Percentiles rank a stretch among this genome's conserved stretches.
These are phyloP conservation scores for Grifola frondosa DNA, from an alignment of 1,284 basidiomycete species.

Conservation along the genomic window DNA sequence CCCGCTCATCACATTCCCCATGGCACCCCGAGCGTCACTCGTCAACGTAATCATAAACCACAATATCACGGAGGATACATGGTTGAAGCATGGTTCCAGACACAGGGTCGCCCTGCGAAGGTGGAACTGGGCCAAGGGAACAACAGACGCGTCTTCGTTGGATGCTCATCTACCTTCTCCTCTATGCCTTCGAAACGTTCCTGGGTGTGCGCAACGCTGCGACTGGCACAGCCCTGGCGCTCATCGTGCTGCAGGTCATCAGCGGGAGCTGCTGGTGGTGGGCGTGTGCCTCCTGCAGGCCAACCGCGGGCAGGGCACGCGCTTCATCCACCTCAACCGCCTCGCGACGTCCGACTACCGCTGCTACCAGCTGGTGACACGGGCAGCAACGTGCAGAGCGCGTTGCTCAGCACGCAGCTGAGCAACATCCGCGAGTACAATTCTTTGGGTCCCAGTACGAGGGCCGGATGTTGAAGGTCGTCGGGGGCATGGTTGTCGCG, in stretches of 20 bases:
- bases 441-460: conserved; percentile 12
- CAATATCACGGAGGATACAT: conserved; percentile 16
- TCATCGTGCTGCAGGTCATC: conserved; percentile 7
- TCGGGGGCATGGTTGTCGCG: conserved; percentile 6
- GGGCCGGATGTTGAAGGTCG: conserved; percentile 3
- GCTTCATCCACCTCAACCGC: conserved; percentile 11
- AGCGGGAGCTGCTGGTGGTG: conserved; percentile 7
- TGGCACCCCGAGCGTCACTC: conserved; percentile 14
- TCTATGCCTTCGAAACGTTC: conserved; percentile 14
- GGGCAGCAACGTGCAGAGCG: conserved; percentile 13
- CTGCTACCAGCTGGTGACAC: conserved; percentile 13
- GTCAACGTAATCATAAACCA: conserved; percentile 14
- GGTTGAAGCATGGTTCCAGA: conserved; percentile 17
- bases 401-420: conserved; percentile 11
- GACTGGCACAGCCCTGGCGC: conserved; percentile 6
- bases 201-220: conserved; percentile 10
- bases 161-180: conserved; percentile 5
- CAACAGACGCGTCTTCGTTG: conserved; percentile 7
- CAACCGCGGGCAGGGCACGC: conserved; percentile 7
- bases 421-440: conserved; percentile 15
- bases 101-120: conserved; percentile 12
- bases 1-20: conserved; percentile 12
- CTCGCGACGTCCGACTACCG: conserved; percentile 11
- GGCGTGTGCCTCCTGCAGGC: conserved; percentile 8
- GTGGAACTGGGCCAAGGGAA: conserved; percentile 11